phyloP scores from a whole-genome alignment of 2,329 filamentous ascomycete species.

The Cercospora sp. region DNA sequence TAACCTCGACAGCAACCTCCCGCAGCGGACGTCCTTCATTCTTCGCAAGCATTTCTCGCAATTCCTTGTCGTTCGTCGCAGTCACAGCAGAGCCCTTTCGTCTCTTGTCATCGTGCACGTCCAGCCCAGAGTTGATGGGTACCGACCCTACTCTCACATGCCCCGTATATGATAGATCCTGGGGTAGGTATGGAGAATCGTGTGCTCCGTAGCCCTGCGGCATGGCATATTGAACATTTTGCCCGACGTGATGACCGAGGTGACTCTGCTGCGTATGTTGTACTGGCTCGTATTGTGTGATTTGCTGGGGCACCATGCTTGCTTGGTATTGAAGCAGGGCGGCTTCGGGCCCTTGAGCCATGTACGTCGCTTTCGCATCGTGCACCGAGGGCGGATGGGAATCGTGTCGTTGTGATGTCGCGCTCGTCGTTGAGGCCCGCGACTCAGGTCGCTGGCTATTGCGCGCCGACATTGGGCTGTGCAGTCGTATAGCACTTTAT shows the following conservation, averaged over 20 bases:
- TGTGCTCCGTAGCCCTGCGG: conserved; percentile 28
- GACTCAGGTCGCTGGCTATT: conserved; percentile 36
- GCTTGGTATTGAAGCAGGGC: conserved; percentile 37
- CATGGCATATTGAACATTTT: conserved; percentile 27
- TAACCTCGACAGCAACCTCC: conserved; percentile 73
- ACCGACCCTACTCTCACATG: conserved; percentile 34
- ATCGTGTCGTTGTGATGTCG: conserved; percentile 35
- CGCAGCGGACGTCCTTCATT: conserved; percentile 67
- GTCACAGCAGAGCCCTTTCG: conserved; percentile 64
- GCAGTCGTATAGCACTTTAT: conserved; percentile 20
- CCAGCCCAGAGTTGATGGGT: conserved; percentile 27
- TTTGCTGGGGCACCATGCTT: conserved; percentile 30
- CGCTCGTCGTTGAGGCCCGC: conserved; percentile 39
- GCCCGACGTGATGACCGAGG: conserved; percentile 26
- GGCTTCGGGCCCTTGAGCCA: conserved; percentile 32
- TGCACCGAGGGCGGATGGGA: conserved; percentile 23
- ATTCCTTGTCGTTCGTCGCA: conserved; percentile 77
- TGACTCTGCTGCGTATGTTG: conserved; percentile 19
- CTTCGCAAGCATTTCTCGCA: conserved; percentile 70
- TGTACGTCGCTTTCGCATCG: conserved; percentile 29
- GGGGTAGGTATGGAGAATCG: conserved; percentile 31
- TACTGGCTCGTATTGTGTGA: conserved; percentile 26
- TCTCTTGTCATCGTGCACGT: conserved; percentile 48
- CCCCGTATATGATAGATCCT: conserved; percentile 32
- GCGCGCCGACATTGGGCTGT: conserved; percentile 32